Evolutionary conservation across 495 filamentous ascomycete species (phyloP), one percentile per base, ranked within the genome.

Genomic region (Xylaria castorea): DNA sequence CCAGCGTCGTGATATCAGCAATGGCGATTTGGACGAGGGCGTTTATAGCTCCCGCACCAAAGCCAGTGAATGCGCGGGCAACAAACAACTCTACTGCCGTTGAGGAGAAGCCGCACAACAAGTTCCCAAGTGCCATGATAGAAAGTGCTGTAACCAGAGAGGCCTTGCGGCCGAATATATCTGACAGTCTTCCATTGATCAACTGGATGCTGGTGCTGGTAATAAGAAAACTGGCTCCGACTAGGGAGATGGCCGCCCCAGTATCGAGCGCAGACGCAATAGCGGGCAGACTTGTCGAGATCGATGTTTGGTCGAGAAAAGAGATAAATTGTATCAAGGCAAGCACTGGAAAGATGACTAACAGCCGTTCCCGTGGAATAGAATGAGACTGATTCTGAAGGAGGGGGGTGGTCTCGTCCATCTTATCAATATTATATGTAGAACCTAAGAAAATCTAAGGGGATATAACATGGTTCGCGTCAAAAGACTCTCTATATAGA

Each of bases 31-130:
- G 75, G 16, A 73, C 66, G 14, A 81, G 64, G 18, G 73, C 74
- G 34, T 73, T 79, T 55, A 82, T 79, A 2, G 93, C 93, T 69
- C 92, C 93, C 48, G 91, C 92, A 12, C 92, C 93, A 30, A 91
- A 81, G 70, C 93, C 93, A 75, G 95, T 93, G 60, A 95, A 83
- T 1, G 55, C 55, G 55, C 55, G 55, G 16, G 55, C 55, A 36
- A 30, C 55, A 5, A 60, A 60, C 2, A 60, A n/a, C 55, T 60
- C 27, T 9, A 36, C 30, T 20, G 55, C n/a, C 8, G 30, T 60
- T 16, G 55, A 30, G 16, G 55, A 32, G 55, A 60, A 9, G 55
- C 55, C 55, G 2, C 27, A 60, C 16, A 60, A 12, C 30, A 60
- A 70, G 9, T 80, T 76, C 3, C 82, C 84, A 8, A 80, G 11